Percentiles rank a stretch among this genome's conserved stretches.
Evolutionary conservation across 495 filamentous ascomycete genomes (phyloP).

Genomic region (Aspergillus ellipticus): DNA sequence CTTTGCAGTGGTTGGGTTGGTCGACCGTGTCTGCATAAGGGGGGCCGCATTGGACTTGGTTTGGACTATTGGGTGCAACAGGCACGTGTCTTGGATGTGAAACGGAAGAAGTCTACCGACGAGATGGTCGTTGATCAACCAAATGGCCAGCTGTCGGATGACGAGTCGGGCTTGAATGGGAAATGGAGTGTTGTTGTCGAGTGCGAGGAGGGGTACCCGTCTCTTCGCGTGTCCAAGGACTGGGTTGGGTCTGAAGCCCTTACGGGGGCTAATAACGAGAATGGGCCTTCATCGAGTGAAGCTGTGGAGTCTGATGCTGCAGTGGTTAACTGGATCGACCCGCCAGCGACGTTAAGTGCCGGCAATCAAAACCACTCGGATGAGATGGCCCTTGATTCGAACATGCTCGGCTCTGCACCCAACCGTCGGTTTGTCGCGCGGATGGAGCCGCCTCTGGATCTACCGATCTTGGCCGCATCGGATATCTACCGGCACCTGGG

Average conservation of each 20-base stretch:
- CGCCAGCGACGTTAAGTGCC: slow-evolving; percentile 43
- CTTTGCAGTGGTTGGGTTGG: slow-evolving; percentile 57
- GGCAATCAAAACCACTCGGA: slow-evolving; percentile 35
- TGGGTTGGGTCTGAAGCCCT: slow-evolving; percentile 39
- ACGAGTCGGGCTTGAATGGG: slow-evolving; percentile 21
- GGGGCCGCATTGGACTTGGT: slow-evolving; percentile 66
- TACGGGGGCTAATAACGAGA: slow-evolving; percentile 21
- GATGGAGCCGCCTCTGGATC: slow-evolving; percentile 76
- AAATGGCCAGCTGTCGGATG: slow-evolving; percentile 13
- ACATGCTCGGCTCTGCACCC: slow-evolving; percentile 50
- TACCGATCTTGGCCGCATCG: slow-evolving; percentile 64
- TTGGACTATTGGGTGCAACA: slow-evolving; percentile 83
- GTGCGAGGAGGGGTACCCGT: slow-evolving; percentile 48
- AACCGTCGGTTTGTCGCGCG: slow-evolving; percentile 79
- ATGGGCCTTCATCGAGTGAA: slow-evolving; percentile 21
- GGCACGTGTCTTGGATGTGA: slow-evolving; percentile 43
- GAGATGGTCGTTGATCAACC: slow-evolving; percentile 37
- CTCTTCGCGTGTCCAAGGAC: slow-evolving; percentile 45
- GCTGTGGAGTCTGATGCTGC: slow-evolving; percentile 15
- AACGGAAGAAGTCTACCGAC: slow-evolving; percentile 28
- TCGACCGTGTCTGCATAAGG: slow-evolving; percentile 71
- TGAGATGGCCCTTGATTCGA: slow-evolving; percentile 44
- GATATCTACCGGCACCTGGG: slow-evolving; percentile 66
- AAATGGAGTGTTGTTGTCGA: slow-evolving; percentile 41
- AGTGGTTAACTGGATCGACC: slow-evolving; percentile 48